Base-by-base conservation (phyloP, 1,139 yeast species). In the Arxiozyma slooffiae region DNA sequence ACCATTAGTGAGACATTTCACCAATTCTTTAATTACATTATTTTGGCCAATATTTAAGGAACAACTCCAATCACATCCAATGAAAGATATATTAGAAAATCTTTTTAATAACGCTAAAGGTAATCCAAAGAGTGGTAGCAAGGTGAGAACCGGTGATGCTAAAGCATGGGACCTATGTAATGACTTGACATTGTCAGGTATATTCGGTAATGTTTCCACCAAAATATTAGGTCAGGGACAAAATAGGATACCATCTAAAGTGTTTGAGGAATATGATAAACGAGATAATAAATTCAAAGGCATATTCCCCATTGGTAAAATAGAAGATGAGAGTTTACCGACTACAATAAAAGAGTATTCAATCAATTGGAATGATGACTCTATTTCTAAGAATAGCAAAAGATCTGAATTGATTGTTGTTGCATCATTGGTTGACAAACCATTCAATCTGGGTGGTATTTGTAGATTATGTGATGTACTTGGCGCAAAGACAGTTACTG, bases 391-490 rank as follows among this genome's bases (percentile, higher is more conserved):
- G 16, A 50, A 51, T 22, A 60, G 63, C 2, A 55, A 52, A 38
- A 41, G 50, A 18, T 53, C 55, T 1, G 46, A 47, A 24, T 41
- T 47, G 30, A 47, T 90, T 56, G 95, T 90, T 17, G 82, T 89
- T 23, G 85, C 96, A 1, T 86, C 96, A 0, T 72, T 89, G 52
- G 96, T 90, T 1, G 96, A 89, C 64, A 90, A 89, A 59, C 81
- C 95, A 1, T 96, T 96, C 4, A 90, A 89, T 61, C 70, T 90
- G 42, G 97, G 97, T 20, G 97, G 97, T 52, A 90, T 90, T 47
- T 90, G 97, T 64, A 77, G 97, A 55, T 70, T 89, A 39, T 86
- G 94, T 67, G 97, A 90, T 63, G 96, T 89, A 22, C 73, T 90
- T 30, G 97, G 97, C 7, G 96, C 90, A 1, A 92, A 94, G 1